phyloP scores from a whole-genome alignment of 2,329 filamentous ascomycete species.

The Geosmithia morbida region DNA sequence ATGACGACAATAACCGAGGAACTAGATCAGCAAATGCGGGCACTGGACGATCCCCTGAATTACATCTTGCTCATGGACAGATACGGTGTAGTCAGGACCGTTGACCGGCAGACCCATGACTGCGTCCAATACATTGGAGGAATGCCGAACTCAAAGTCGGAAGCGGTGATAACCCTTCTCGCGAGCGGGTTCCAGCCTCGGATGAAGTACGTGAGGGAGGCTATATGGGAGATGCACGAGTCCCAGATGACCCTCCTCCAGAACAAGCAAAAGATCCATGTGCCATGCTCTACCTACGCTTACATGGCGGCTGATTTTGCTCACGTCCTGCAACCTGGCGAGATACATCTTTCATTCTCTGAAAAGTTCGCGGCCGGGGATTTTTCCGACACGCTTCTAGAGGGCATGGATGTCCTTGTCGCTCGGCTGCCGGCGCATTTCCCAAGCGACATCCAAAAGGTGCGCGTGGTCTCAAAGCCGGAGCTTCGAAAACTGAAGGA shows the following conservation, averaged over 20 bases:
- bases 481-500: slow-evolving; percentile 57
- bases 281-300: slow-evolving; percentile 46
- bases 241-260: slow-evolving; percentile 38
- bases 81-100: not conserved
- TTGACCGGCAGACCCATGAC: not conserved
- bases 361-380: slow-evolving; percentile 42
- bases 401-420: slow-evolving; percentile 48
- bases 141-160: slow-evolving; percentile 22
- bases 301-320: slow-evolving; percentile 57
- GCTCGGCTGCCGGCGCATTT: slow-evolving; percentile 56
- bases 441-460: slow-evolving; percentile 58
- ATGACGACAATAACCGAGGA: slow-evolving; percentile 32
- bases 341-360: slow-evolving; percentile 57
- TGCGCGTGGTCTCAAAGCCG: slow-evolving; percentile 40
- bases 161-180: slow-evolving; percentile 25
- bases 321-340: slow-evolving; percentile 42
- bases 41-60: not conserved
- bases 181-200: not conserved
- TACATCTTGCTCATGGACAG: not conserved
- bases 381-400: slow-evolving; percentile 36
- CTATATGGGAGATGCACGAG: slow-evolving; percentile 30
- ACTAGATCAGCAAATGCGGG: slow-evolving; percentile 17
- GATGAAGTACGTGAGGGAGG: slow-evolving; percentile 15
- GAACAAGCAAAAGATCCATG: slow-evolving; percentile 41
- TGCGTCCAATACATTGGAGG: slow-evolving; percentile 29